Evolutionary conservation across 2,329 filamentous ascomycete genomes (phyloP).

Genomic region (Phialemoniopsis sp.): DNA sequence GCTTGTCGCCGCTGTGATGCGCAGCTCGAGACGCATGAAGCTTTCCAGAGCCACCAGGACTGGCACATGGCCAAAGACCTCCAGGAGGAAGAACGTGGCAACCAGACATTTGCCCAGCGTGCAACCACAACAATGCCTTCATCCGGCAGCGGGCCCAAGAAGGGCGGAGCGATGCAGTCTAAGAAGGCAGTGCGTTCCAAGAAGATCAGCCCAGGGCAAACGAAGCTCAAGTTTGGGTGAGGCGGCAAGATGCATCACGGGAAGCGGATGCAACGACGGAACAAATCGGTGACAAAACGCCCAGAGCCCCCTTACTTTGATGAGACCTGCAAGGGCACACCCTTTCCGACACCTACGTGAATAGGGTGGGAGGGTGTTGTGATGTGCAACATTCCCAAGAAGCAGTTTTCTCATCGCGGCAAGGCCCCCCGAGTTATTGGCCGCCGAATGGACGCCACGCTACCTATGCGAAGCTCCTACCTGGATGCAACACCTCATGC

Average conservation of each 20-base stretch:
- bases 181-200: slow-evolving; percentile 32
- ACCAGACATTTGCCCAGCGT: slow-evolving; percentile 33
- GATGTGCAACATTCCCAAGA: no score
- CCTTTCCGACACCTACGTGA: no score
- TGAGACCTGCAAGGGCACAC: no score
- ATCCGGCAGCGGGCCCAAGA: slow-evolving; percentile 20
- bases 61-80: slow-evolving; percentile 94
- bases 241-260: slow-evolving; percentile 3
- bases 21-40: slow-evolving; percentile 51
- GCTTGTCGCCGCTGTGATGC: no score
- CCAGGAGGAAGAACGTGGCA: slow-evolving; percentile 60
- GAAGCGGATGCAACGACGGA: background rate
- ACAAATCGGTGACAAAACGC: no score
- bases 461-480: no score
- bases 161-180: slow-evolving; percentile 27
- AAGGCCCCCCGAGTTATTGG: no score
- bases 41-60: slow-evolving; percentile 74
- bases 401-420: no score
- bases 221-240: slow-evolving; percentile 57
- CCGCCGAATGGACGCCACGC: no score
- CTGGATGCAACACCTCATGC: no score
- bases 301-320: no score
- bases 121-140: slow-evolving; percentile 22
- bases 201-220: slow-evolving; percentile 54
- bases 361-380: no score